Conservation (phyloP, 129 eudicot species). For the Kitagawia praeruptora region DNA sequence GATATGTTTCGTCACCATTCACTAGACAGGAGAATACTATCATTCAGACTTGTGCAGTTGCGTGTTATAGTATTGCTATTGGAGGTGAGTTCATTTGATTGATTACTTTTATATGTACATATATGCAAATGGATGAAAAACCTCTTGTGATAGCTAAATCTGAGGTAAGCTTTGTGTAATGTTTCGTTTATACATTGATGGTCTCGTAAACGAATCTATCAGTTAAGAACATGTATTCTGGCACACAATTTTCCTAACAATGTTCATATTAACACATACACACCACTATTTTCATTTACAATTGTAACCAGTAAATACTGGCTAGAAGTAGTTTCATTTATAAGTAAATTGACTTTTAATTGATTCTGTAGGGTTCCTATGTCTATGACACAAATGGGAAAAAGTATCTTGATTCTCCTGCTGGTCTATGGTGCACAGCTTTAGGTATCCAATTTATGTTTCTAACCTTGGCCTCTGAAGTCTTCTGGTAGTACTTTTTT, state of each 20-base stretch:
- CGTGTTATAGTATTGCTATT: constrained; percentile 78
- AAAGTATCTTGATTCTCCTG: constrained; percentile 90
- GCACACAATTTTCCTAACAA: neutral
- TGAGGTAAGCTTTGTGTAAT: constrained; percentile 36
- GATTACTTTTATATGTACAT: neutral
- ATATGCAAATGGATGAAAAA: constrained; percentile 44
- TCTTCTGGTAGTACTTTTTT: too few relatives aligned
- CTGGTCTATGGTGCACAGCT: constrained; percentile 91
- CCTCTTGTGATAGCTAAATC: constrained; percentile 74
- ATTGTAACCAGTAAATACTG: neutral
- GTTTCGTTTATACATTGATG: neutral
- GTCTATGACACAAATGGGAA: constrained; percentile 75
- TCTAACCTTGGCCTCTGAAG: neutral
- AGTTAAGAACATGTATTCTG: neutral
- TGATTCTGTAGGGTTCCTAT: constrained; percentile 60
- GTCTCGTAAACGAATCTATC: neutral
- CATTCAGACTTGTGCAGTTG: constrained; percentile 94
- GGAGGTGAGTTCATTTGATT: constrained; percentile 46
- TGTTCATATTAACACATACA: neutral
- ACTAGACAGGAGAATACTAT: constrained; percentile 84
- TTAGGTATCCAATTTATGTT: constrained; percentile 40
- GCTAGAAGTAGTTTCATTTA: neutral
- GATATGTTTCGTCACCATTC: constrained; percentile 51
- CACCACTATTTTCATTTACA: neutral
- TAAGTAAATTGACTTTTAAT: neutral